Base-by-base conservation (phyloP, 441 rosid species). In the Theobroma grandiflorum region DNA sequence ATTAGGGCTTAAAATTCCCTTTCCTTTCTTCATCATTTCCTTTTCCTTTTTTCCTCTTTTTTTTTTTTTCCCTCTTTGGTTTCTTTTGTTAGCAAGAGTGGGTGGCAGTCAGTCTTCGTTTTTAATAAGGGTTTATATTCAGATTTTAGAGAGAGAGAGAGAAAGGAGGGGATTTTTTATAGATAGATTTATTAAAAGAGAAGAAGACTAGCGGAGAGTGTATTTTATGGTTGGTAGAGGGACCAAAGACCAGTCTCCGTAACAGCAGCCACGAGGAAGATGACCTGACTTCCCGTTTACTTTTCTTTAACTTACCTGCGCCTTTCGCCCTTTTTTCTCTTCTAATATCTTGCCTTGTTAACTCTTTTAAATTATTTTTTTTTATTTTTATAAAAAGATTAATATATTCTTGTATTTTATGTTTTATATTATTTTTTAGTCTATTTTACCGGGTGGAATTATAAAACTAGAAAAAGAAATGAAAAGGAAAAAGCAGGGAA, bases 1-100 rank as follows among this genome's bases (percentile, higher is more conserved):
- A 67, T 86, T 93, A 68, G 85, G 86, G 84, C 81, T 92, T 53
- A 90, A 75, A 9, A 82, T 67, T 71, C 62, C 75, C 75, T 89
- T 91, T 42, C 53, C 66, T 33, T 67, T 77, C 74, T n/a, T 69
- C 66, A 78, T 68, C 59, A 47, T 16, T 59, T 26, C 68, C 18
- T 35, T 22, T 43, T 16, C 22, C 55, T 45, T 18, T 49, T n/a
- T n/a, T 11, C 26, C 11, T 57, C 62, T 12, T 57, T 22, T 57
- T 16, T n/a, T 16, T 14, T 57, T 64, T 87, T 95, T 91, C 26
- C 22, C 71, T 6, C 33, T 45, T 12, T 47, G n/a, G 33, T 42
- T 4, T 20, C 26, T 52, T 22, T 72, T n/a, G 49, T 52, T 52
- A 72, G 63, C 49, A 53, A 53, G 35, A 72, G 33, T n/a, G 72